These are phyloP conservation scores for Schizophyllum amplum DNA, from an alignment of 1,284 basidiomycete species.

Conservation along the genomic window DNA sequence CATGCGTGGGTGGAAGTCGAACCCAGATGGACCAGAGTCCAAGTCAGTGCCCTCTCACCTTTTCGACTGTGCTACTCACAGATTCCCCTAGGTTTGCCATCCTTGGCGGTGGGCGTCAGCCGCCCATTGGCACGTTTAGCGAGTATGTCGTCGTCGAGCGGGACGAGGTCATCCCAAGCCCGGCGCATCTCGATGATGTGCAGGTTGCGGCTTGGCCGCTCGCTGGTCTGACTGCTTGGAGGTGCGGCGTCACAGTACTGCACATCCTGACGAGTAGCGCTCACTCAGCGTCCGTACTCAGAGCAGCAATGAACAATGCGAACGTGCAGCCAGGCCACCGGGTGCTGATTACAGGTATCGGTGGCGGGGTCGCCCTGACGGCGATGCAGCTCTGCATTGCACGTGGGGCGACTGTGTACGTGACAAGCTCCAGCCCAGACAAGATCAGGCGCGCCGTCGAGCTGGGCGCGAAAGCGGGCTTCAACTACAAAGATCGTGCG, in stretches of 20 bases:
- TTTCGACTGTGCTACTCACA: slow-evolving; percentile 11
- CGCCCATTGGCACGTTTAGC: slow-evolving; percentile 63
- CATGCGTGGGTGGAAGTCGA: slow-evolving; percentile 67
- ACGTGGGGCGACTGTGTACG: slow-evolving; percentile 68
- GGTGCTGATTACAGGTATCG: slow-evolving; percentile 73
- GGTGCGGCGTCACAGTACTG: slow-evolving; percentile 33
- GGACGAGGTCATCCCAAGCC: slow-evolving; percentile 60
- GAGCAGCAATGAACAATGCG: slow-evolving; percentile 67
- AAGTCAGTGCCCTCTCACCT: slow-evolving; percentile 21
- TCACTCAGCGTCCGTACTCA: slow-evolving; percentile 19
- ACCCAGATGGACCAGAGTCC: slow-evolving; percentile 52
- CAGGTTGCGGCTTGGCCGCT: slow-evolving; percentile 74
- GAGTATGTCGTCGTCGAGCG: slow-evolving; percentile 72
- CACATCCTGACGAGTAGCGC: not conserved
- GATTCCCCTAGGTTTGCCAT: slow-evolving; percentile 40
- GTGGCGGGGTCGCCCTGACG: slow-evolving; percentile 77
- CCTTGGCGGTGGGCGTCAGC: slow-evolving; percentile 46
- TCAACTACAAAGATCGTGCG: slow-evolving; percentile 63
- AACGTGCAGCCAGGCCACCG: slow-evolving; percentile 57
- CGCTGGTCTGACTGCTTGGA: slow-evolving; percentile 77
- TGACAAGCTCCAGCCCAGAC: slow-evolving; percentile 66
- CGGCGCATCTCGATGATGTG: slow-evolving; percentile 61
- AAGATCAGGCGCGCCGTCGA: slow-evolving; percentile 64
- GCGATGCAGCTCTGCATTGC: slow-evolving; percentile 75
- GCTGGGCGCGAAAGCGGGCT: slow-evolving; percentile 75